Evolutionary conservation across 768 basidiomycete species (phyloP).

Genomic region (Russula griseocarnosa): DNA sequence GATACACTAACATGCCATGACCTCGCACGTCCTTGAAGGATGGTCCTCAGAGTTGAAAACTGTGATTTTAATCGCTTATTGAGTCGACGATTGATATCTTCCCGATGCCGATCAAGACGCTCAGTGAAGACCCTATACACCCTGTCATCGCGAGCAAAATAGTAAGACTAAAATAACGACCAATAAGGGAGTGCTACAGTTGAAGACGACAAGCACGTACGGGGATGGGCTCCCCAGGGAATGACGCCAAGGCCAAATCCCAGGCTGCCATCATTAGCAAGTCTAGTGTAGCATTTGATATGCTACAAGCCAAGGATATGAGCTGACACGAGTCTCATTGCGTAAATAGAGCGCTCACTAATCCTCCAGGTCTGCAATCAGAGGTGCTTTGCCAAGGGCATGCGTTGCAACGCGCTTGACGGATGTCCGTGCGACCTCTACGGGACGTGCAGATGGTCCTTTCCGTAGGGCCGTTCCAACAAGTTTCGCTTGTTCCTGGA

Average conservation of each 20-base stretch:
- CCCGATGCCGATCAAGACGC: slow-evolving; percentile 37
- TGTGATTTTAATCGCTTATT: slow-evolving; percentile 67
- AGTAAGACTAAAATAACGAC: slow-evolving; percentile 53
- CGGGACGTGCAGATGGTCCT: slow-evolving; percentile 68
- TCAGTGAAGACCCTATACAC: slow-evolving; percentile 66
- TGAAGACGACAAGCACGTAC: slow-evolving; percentile 41
- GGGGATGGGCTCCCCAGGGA: slow-evolving; percentile 66
- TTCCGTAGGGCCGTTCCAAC: slow-evolving; percentile 66
- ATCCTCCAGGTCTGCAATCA: slow-evolving; percentile 82
- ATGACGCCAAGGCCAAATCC: slow-evolving; percentile 55
- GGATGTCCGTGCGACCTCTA: slow-evolving; percentile 66
- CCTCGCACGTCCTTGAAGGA: slow-evolving; percentile 22
- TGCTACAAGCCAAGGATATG: slow-evolving; percentile 38
- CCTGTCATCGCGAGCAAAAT: slow-evolving; percentile 90
- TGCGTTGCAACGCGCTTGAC: slow-evolving; percentile 84
- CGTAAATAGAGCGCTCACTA: slow-evolving; percentile 55
- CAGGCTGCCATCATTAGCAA: slow-evolving; percentile 79
- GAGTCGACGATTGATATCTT: slow-evolving; percentile 45
- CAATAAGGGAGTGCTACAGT: slow-evolving; percentile 9
- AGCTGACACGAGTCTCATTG: neutral
- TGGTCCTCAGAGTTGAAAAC: slow-evolving; percentile 47
- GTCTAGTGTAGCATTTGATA: slow-evolving; percentile 88
- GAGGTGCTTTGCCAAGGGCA: slow-evolving; percentile 71
- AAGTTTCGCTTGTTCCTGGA: slow-evolving; percentile 64
- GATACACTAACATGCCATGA: slow-evolving; percentile 27